phyloP scores from a whole-genome alignment of 2,329 filamentous ascomycete species.

The Neopestalotiopsis clavispora region DNA sequence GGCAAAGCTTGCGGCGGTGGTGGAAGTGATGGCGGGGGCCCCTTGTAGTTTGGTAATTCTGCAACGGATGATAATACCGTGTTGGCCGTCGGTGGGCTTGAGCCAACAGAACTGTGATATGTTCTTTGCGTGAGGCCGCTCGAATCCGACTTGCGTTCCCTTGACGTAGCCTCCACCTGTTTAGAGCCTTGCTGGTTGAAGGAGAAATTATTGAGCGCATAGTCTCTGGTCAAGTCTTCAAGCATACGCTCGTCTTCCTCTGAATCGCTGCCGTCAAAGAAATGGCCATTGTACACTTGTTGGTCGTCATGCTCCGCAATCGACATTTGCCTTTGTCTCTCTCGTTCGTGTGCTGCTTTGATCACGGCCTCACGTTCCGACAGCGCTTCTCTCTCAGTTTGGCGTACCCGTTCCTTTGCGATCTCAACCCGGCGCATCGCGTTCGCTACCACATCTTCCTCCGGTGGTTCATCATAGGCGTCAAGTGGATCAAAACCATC shows the following conservation, averaged over 20 bases:
- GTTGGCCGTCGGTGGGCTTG: conserved; percentile 71
- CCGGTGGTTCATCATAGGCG: conserved; percentile 45
- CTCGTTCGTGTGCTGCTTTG: conserved; percentile 63
- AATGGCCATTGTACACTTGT: conserved; percentile 58
- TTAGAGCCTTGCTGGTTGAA: conserved; percentile 69
- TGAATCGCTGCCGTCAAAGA: conserved; percentile 67
- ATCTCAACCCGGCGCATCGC: conserved; percentile 72
- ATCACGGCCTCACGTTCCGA: conserved; percentile 68
- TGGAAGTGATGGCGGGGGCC: conserved; percentile 43
- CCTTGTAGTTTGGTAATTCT: conserved; percentile 52
- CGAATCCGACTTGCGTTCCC: conserved; percentile 74
- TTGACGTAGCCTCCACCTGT: conserved; percentile 60
- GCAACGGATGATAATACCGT: conserved; percentile 75
- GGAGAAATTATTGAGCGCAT: conserved; percentile 81
- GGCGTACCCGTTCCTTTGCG: conserved; percentile 75
- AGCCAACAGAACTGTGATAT: conserved; percentile 80
- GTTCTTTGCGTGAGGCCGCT: conserved; percentile 78
- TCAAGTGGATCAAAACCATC: conserved; percentile 82
- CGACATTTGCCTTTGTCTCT: conserved; percentile 50
- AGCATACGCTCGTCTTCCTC: conserved; percentile 76
- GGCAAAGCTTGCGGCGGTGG: conserved; percentile 55
- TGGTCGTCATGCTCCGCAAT: conserved; percentile 41
- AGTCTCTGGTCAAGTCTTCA: conserved; percentile 87
- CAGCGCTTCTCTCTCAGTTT: conserved; percentile 73
- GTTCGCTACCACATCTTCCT: conserved; percentile 53